Conservation (phyloP, 192 early-diverging fungal genomes). For the Backusella parvicylindrica region DNA sequence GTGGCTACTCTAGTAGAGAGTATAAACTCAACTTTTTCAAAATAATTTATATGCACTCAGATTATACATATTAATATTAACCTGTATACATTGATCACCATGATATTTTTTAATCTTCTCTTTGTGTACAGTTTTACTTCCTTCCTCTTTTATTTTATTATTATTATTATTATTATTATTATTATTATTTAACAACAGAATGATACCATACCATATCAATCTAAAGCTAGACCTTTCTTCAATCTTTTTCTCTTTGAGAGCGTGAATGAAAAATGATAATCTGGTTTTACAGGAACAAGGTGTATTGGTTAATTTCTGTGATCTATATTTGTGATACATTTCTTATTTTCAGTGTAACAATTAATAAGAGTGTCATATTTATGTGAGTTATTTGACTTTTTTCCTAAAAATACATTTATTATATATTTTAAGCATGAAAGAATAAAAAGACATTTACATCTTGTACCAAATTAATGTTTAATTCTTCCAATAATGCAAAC, state of each 20-base stretch:
- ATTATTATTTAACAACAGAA: too few species aligned
- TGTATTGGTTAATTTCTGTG: conserved; percentile 3
- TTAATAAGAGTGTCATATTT: background rate
- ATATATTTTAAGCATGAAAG: background rate
- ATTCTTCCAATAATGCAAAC: too few species aligned
- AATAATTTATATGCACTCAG: background rate
- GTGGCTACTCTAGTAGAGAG: background rate
- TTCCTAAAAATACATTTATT: background rate
- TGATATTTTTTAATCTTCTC: background rate
- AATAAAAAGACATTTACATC: background rate
- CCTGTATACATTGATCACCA: background rate
- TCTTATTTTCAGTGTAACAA: background rate
- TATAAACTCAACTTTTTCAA: background rate
- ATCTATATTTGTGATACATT: background rate
- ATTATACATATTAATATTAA: too few species aligned
- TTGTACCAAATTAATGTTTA: too few species aligned
- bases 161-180: too few species aligned
- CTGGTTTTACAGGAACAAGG: background rate
- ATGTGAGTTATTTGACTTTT: background rate
- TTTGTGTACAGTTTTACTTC: background rate
- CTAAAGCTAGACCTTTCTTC: too few species aligned
- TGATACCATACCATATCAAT: too few species aligned
- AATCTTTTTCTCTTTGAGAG: background rate
- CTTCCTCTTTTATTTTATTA: too few species aligned
- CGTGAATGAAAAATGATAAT: background rate